phyloP scores from a whole-genome alignment of 208 protist species.

The Leishmania lainsoni region DNA sequence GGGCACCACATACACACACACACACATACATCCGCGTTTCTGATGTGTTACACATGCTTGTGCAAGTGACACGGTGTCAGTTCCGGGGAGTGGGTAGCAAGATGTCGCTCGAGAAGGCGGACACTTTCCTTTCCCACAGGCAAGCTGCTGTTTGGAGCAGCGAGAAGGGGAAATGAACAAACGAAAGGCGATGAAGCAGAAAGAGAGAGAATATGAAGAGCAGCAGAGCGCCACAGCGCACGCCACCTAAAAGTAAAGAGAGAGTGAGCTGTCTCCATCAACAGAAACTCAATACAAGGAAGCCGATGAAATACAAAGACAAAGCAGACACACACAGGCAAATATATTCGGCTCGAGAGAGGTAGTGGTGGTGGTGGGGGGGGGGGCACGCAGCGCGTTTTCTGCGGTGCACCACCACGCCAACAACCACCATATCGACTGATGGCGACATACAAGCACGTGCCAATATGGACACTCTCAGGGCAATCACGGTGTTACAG shows the following conservation, averaged over 20 bases:
- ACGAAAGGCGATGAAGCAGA: background rate
- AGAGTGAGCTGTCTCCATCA: background rate
- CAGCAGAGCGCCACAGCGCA: background rate
- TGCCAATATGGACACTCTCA: background rate
- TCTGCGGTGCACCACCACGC: background rate
- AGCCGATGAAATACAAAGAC: background rate
- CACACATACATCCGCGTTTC: background rate
- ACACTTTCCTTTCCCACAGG: background rate
- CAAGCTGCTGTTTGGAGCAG: no score
- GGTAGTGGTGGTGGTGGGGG: background rate
- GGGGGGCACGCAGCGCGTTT: background rate
- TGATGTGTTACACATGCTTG: background rate
- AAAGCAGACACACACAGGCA: background rate
- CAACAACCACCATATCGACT: background rate
- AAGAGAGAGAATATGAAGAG: constrained; percentile 8
- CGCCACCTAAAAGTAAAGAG: background rate
- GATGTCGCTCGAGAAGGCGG: background rate
- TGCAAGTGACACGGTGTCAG: background rate
- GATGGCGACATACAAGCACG: background rate
- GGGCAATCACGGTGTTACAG: background rate
- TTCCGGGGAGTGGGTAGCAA: background rate
- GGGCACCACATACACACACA: no score
- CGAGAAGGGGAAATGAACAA: background rate
- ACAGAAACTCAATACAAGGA: background rate
- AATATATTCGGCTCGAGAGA: background rate